Base-by-base conservation (phyloP, 2,329 filamentous ascomycete species). In the Sporothrix luriei region DNA sequence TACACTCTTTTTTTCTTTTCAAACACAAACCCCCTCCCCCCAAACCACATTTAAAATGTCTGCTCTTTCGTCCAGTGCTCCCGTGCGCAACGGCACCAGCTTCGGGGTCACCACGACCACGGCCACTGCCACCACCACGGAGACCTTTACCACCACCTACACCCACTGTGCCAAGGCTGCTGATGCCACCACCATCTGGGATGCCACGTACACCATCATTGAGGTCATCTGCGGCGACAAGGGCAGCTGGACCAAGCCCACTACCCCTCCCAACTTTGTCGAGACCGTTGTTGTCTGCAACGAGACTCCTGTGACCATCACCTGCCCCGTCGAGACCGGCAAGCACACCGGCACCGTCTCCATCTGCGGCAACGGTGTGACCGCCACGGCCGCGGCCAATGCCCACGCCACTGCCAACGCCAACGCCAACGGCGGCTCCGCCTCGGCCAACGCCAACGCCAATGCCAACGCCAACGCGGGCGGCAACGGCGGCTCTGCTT, bases 141-240 rank as follows among this genome's bases (percentile, higher is more conserved):
- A 75, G 68, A 76, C 70, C 64, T 80, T 76, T 73, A 80, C 79
- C 46, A 81, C 78, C 7, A 74, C 78, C 54, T 82, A 82, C 75
- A 75, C 76, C 72, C 79, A 78, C 40, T 76, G 77, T 52, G 73
- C 77, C 29, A 75, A 75, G 38, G 80, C 80, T 11, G 80, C 79
- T 68, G 79, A 79, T 73, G 74, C 77, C 69, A 79, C 77, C n/a
- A 74, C 77, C 72, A 70, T 73, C 61, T 81, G 80, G 80, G 69
- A 76, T 49, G 79, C 80, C 46, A 79, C 78, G 43, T 82, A 82
- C 76, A 82, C 80, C 66, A 73, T 82, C 73, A 75, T 74, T 10
- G 77, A 81, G 74, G 76, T 76, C 38, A 78, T 79, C 26, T 77
- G 85, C 46, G 78, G 76, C 48, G 78, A 81, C 68, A 73, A 80